Evolutionary conservation across 2,329 filamentous ascomycete species (phyloP), one percentile per base, ranked within the genome.

Genomic region (Aspergillus intermedius): DNA sequence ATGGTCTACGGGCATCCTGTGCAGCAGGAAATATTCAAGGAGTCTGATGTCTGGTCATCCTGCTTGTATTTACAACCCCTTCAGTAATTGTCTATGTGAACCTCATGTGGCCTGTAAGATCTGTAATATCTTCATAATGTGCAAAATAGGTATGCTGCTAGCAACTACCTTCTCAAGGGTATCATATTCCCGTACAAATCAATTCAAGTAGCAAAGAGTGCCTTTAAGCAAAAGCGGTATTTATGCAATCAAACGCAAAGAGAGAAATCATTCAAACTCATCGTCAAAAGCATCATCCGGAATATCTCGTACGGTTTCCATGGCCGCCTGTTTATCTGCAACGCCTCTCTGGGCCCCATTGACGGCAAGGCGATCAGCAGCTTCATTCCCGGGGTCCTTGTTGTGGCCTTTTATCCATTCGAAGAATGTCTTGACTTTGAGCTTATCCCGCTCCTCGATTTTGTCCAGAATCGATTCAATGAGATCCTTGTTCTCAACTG

Each of bases 331-430:
- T 48, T 65, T 63, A 45, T 62, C 60, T 10, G 57, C 57, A 6
- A 63, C 58, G 7, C 62, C 70, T 47, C 58, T 63, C 34, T 71
- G 72, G 15, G 86, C 84, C 1, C 83, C 86, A 48, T 75, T 73
- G 30, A 88, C 84, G 1, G 91, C 91, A 52, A 96, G 73, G 51
- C 68, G 68, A 73, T 97, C 91, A 1, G 93, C 93, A 10, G 82
- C 86, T 41, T 82, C 76, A 61, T 97, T 97, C 1, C 91, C 91
- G 3, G 73, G 67, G 56, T 88, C 76, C 41, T 76, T 76, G 22
- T 77, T 78, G 65, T 98, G 93, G 0, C 90, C 93, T 70, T 95
- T 95, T 42, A 96, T 83, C 91, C 91, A 97, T 54, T 83, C 78
- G 61, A 95, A 93, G 47, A 79, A 72, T 0, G 88, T 94, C 55